phyloP scores from a whole-genome alignment of 441 rosid species.

The Hura crepitans region DNA sequence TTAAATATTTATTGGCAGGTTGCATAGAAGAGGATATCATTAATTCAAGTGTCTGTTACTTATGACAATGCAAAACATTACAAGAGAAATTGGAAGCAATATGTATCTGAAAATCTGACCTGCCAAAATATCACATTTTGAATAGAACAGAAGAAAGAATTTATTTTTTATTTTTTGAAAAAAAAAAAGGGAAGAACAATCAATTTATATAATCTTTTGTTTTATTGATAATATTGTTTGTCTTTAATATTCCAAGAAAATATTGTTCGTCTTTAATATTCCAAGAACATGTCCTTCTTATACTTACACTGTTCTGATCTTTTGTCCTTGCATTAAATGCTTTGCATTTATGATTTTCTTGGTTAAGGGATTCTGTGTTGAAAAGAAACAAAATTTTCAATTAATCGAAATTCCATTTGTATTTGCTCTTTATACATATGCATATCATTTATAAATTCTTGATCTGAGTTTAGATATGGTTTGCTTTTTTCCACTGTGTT shows the following conservation, averaged over 20 bases:
- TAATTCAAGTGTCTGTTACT: slow-evolving; percentile 34
- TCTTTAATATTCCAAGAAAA: not conserved
- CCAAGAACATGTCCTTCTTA: not conserved
- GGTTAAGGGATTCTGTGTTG: not conserved
- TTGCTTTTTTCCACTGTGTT: not conserved
- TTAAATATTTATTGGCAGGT: slow-evolving; percentile 36
- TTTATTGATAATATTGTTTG: not conserved
- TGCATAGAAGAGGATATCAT: slow-evolving; percentile 35
- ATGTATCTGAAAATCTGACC: slow-evolving; percentile 26
- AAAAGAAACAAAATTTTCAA: not conserved
- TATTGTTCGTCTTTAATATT: slow-evolving; percentile 10
- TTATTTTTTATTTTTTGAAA: not conserved
- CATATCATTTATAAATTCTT: not conserved
- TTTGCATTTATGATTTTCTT: not conserved
- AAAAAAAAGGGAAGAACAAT: slow-evolving; percentile 8
- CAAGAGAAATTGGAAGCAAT: slow-evolving; percentile 33
- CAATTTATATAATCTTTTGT: slow-evolving; percentile 18
- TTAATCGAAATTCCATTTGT: not conserved
- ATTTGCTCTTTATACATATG: not conserved
- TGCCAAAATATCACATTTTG: slow-evolving; percentile 18
- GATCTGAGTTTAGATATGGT: slow-evolving; percentile 2
- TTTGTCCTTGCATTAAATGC: slow-evolving; percentile 16
- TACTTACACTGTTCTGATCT: not conserved
- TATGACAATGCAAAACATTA: slow-evolving; percentile 26
- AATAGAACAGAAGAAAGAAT: slow-evolving; percentile 17